Conservation (phyloP, 2,329 filamentous ascomycete species). For the Ophiognomonia clavigignenti-juglandacearum region DNA sequence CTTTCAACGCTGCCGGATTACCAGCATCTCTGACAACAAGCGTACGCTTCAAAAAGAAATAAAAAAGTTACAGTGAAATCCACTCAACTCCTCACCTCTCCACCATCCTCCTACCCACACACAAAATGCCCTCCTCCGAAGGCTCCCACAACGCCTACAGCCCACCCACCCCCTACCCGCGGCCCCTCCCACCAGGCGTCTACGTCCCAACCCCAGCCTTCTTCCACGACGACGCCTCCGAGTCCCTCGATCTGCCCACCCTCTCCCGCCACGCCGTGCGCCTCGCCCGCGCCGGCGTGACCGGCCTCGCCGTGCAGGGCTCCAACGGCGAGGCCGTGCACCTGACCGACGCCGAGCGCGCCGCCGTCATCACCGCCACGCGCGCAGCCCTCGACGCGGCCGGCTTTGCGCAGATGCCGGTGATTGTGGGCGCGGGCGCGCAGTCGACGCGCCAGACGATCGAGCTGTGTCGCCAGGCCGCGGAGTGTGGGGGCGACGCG, state of each 20-base stretch:
- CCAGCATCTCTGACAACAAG: no score
- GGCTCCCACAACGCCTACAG: background rate
- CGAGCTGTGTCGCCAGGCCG: conserved; percentile 58
- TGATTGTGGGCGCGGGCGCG: conserved; percentile 64
- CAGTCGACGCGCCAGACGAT: conserved; percentile 64
- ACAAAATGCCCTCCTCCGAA: conserved; percentile 1
- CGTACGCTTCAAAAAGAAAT: no score
- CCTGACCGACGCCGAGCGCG: conserved; percentile 55
- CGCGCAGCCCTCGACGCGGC: conserved; percentile 50
- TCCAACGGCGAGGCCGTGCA: conserved; percentile 66
- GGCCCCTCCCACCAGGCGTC: conserved; percentile 30
- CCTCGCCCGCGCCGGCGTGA: conserved; percentile 54
- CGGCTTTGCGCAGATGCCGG: conserved; percentile 51
- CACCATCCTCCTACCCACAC: no score
- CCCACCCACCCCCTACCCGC: background rate
- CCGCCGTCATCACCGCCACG: conserved; percentile 50
- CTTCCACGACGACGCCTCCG: conserved; percentile 39
- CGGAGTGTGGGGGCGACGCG: conserved; percentile 59
- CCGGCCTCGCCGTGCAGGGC: conserved; percentile 59
- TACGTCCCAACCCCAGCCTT: conserved; percentile 55
- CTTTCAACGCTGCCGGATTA: no score
- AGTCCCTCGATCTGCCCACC: conserved; percentile 46
- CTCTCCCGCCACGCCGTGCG: conserved; percentile 47
- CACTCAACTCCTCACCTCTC: no score
- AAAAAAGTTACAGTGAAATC: no score